These are phyloP conservation scores for Trichoderma arundinaceum DNA, from an alignment of 2,329 filamentous ascomycete genomes.

Conservation along the genomic window DNA sequence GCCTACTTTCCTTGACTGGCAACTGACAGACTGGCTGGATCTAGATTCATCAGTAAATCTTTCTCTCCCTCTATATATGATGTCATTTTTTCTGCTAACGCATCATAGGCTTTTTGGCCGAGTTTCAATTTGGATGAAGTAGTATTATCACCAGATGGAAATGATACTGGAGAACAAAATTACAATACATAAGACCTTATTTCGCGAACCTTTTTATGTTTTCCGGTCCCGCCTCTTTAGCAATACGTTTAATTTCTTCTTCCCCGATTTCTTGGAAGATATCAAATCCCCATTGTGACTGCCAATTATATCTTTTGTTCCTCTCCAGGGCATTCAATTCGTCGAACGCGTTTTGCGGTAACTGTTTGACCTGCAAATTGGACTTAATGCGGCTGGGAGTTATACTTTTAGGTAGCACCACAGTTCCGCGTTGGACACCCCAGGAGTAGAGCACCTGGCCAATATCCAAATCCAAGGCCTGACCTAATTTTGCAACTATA, in stretches of 20 bases:
- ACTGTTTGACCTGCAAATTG: constrained; percentile 59
- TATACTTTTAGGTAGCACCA: constrained; percentile 85
- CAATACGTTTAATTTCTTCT: background rate
- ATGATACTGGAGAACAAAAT: background rate
- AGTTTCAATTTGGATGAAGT: constrained; percentile 9
- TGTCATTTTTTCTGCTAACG: background rate
- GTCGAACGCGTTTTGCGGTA: background rate
- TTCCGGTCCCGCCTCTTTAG: background rate
- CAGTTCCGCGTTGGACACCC: constrained; percentile 80
- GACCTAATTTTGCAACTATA: constrained; percentile 38
- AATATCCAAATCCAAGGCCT: constrained; percentile 57
- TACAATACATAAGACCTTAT: background rate
- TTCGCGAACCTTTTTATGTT: background rate
- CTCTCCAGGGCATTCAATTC: background rate
- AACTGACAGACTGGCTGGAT: constrained; percentile 42
- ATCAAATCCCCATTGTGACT: constrained; percentile 1
- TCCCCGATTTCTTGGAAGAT: background rate
- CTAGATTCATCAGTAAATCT: constrained; percentile 39
- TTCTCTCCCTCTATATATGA: background rate
- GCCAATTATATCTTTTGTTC: constrained; percentile 7
- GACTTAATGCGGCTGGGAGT: constrained; percentile 73
- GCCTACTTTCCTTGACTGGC: constrained; percentile 35
- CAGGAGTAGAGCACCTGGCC: constrained; percentile 75
- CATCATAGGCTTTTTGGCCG: constrained; percentile 13
- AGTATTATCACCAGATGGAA: background rate